Evolutionary conservation across 2,329 filamentous ascomycete species (phyloP), one percentile per base, ranked within the genome.

Genomic region (Emmonsiellopsis sp.): DNA sequence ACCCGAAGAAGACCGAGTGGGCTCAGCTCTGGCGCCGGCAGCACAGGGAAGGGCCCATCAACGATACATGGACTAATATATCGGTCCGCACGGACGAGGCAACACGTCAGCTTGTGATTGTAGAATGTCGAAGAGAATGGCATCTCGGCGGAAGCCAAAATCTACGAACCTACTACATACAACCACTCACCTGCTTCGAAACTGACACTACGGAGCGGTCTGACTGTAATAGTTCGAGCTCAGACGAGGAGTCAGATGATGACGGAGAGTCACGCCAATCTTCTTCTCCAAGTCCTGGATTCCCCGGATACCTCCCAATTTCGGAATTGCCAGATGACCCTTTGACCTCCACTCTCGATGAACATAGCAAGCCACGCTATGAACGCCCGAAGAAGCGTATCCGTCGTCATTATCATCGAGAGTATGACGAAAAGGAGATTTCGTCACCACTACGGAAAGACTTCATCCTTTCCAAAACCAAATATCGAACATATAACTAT

Each of bases 81-180:
- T 78, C 78, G 3, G 70, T 90, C 1, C 76, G 80, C 31, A 74
- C 73, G 35, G 80, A 87, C 55, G 82, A 87, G 55, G 61, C 61
- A 9, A 83, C 78, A 0, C 80, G 81, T 1, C 67, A 75, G 11
- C 67, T 86, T 1, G 73, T 79, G 50, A 82, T 88, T 15, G 68
- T 87, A 0, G 87, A 91, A 65, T 79, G 79, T 32, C 77, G 87
- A 11, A 83, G 82, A 31, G 87, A 90, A 65, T 89, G 84, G 82
- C 73, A 70, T 8, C 63, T 74, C 47, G 77, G 76, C 32, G 72
- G 74, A 20, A 83, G 81, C 54, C 77, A 76, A 26, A 82, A 82
- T 54, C 74, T 77, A 41, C 77, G 86, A 30, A 86, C 80, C 0
- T 87, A 84, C 62, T 90, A 90, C 65, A 80, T 73, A 9, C 67